phyloP scores from a whole-genome alignment of 257 asterid species.

The Solanum paucissectum region DNA sequence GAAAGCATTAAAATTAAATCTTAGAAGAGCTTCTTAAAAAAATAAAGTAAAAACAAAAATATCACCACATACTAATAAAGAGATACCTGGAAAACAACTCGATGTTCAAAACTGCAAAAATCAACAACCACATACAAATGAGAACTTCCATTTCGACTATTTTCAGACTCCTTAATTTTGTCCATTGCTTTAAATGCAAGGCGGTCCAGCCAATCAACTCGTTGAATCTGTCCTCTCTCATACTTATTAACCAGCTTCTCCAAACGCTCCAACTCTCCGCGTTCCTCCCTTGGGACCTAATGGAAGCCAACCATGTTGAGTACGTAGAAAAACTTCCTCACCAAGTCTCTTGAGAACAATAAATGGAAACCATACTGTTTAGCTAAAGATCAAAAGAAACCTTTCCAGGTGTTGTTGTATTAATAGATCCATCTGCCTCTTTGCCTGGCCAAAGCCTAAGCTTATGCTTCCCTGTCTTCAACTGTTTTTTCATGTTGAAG shows the following conservation, averaged over 20 bases:
- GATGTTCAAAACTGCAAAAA: slow-evolving; percentile 94
- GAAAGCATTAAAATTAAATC: background rate
- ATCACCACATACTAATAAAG: background rate
- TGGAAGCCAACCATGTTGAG: slow-evolving; percentile 6
- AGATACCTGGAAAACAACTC: slow-evolving; percentile 93
- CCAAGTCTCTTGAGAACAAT: background rate
- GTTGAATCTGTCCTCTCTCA: slow-evolving; percentile 95
- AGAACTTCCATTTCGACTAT: slow-evolving; percentile 73
- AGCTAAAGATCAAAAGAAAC: slow-evolving; percentile 17
- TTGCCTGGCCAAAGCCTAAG: slow-evolving; percentile 84
- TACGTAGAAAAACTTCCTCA: background rate
- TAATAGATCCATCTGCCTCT: slow-evolving; percentile 91
- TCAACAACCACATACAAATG: slow-evolving; percentile 67
- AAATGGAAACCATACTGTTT: background rate
- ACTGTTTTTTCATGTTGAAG: slow-evolving; percentile 80
- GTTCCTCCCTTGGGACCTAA: slow-evolving; percentile 92
- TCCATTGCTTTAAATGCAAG: slow-evolving; percentile 92
- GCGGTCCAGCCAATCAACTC: slow-evolving; percentile 98
- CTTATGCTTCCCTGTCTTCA: slow-evolving; percentile 90
- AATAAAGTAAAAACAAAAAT: background rate
- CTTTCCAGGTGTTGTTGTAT: slow-evolving; percentile 89
- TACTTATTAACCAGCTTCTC: slow-evolving; percentile 89
- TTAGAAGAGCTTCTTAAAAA: background rate
- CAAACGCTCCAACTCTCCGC: slow-evolving; percentile 94
- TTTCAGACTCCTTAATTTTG: slow-evolving; percentile 77